Base-by-base conservation (phyloP, 1,139 yeast species). In the Eremothecium cymbalariae region DNA sequence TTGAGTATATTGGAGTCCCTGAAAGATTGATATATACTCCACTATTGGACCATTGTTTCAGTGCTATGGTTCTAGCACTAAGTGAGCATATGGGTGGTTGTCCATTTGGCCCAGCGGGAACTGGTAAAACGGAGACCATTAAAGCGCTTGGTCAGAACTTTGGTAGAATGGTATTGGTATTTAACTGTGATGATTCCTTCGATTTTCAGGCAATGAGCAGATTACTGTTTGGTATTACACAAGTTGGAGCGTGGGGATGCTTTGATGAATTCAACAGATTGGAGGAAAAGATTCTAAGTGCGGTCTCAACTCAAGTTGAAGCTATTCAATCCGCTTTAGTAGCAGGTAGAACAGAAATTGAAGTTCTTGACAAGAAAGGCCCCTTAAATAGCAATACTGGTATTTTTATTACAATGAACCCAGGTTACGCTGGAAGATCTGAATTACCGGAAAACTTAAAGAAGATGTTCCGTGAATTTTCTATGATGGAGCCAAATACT, bases 101-200 rank as follows among this genome's bases (percentile, higher is more conserved):
- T 1, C 84, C 95, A 1, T 77, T 80, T 59, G 98, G 98, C 0
- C 97, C 98, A 2, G 96, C 98, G 3, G 98, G 97, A 32, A 90
- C 97, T 0, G 98, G 97, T 47, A 88, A 90, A 54, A 90, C 98
- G 0, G 98, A 90, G 53, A 71, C 95, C 0, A 70, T 88, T 15
- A 90, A 90, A 53, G 84, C 95, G 0, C 64, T 88, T 19, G 96
- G 94, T 1, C 75, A 75, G 31, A 75, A 74, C 29, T 60, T 90
- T 8, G 98, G 97, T 7, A 70, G 75, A 42, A 74, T 77, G 72
- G 95, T 86, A 0, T 56, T 82, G 8, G 95, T 88, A 0, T 88
- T 90, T 53, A 78, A 85, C 55, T 90, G 97, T 62, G 97, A 90
- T 49, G 95, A 88, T 38, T 63, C 83, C 0, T 90, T 85, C 62